Conservation (phyloP, 2,329 filamentous ascomycete species). For the Claviceps africana region DNA sequence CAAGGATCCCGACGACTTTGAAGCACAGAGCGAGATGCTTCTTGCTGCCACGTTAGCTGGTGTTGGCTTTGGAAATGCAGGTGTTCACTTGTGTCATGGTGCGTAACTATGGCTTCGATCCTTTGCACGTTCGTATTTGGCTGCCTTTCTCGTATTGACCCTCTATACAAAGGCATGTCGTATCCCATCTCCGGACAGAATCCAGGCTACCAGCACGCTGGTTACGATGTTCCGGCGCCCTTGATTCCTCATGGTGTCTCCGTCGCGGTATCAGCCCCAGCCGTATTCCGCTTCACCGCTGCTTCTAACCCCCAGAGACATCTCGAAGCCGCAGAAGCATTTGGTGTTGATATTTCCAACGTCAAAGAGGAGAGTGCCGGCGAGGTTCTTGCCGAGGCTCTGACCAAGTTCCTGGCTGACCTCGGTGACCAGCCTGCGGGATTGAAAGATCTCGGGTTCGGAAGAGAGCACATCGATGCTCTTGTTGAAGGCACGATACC, state of each 20-base stretch:
- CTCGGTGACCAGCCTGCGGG: slow-evolving; percentile 86
- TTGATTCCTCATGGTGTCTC: slow-evolving; percentile 95
- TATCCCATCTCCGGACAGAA: slow-evolving; percentile 97
- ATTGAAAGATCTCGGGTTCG: slow-evolving; percentile 71
- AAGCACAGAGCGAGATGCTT: slow-evolving; percentile 92
- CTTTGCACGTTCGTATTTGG: neutral
- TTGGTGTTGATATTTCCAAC: slow-evolving; percentile 77
- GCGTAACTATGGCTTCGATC: slow-evolving; percentile 12
- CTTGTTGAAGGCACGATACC: slow-evolving; percentile 92
- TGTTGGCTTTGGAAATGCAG: slow-evolving; percentile 93
- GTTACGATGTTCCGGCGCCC: slow-evolving; percentile 62
- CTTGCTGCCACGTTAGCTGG: slow-evolving; percentile 87
- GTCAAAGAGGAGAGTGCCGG: slow-evolving; percentile 84
- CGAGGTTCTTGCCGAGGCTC: slow-evolving; percentile 70
- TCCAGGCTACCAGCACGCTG: slow-evolving; percentile 69
- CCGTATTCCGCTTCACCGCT: slow-evolving; percentile 87
- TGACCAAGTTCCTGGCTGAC: slow-evolving; percentile 65
- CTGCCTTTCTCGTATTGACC: neutral
- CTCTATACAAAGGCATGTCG: slow-evolving; percentile 59
- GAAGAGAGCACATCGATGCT: slow-evolving; percentile 56
- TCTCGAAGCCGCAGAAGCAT: slow-evolving; percentile 73
- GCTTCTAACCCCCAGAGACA: slow-evolving; percentile 88
- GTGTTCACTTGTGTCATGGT: slow-evolving; percentile 66
- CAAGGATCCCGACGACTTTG: slow-evolving; percentile 74
- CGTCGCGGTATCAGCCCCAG: slow-evolving; percentile 83